Evolutionary conservation across 495 filamentous ascomycete genomes (phyloP).

Genomic region (Cryomyces minteri): DNA sequence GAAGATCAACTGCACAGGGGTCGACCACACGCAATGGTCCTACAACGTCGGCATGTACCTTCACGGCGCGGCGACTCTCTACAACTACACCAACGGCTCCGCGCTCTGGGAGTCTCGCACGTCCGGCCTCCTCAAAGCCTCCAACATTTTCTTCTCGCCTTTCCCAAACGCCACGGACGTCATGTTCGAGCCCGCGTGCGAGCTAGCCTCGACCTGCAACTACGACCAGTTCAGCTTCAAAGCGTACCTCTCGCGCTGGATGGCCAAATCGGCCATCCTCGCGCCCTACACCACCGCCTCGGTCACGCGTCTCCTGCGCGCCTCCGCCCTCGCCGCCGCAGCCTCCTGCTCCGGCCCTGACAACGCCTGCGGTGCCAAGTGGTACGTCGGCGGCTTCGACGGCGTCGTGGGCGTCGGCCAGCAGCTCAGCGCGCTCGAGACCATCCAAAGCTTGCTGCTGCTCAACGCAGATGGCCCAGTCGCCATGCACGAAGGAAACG

Average conservation of each 20-base stretch:
- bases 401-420: conserved; percentile 33
- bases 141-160: conserved; percentile 18
- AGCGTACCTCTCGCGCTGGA: conserved; percentile 26
- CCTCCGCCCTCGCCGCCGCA: conserved; percentile 22
- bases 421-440: conserved; percentile 52
- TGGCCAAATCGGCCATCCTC: conserved; percentile 21
- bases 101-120: conserved; percentile 14
- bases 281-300: conserved; percentile 20
- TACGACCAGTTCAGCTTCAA: conserved; percentile 26
- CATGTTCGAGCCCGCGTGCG: conserved; percentile 25
- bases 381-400: conserved; percentile 24
- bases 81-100: conserved; percentile 32
- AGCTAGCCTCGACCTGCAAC: conserved; percentile 19
- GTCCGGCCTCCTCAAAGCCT: conserved; percentile 13
- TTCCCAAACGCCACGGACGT: conserved; percentile 19
- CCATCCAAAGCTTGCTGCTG: conserved; percentile 37
- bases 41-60: conserved; percentile 49
- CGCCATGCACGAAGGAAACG: too few species aligned
- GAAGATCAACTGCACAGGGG: conserved; percentile 12
- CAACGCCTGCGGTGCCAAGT: conserved; percentile 17
- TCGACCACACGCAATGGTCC: conserved; percentile 35
- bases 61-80: conserved; percentile 53
- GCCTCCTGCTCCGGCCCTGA: conserved; percentile 19
- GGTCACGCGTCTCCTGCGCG: conserved; percentile 13
- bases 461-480: background rate